Conservation (phyloP, 2,329 filamentous ascomycete species). For the Sporothrix mexicana region DNA sequence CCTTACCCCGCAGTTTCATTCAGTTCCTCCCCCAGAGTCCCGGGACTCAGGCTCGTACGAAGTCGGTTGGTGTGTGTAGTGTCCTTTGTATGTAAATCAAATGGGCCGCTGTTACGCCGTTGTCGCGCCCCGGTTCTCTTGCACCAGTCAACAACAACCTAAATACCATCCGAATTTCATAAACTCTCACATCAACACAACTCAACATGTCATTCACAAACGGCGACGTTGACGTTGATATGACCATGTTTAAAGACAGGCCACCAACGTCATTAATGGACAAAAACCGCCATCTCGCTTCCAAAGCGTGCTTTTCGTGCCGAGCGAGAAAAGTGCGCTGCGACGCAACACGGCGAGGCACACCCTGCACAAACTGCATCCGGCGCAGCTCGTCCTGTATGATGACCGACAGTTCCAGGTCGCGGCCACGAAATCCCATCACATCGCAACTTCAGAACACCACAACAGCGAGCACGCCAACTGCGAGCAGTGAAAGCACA, state of each 20-base stretch:
- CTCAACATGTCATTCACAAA: background rate
- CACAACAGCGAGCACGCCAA: background rate
- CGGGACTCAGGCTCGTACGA: no score
- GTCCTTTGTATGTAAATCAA: no score
- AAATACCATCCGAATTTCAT: no score
- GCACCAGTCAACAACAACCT: background rate
- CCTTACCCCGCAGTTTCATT: conserved; percentile 2
- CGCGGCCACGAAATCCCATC: no score
- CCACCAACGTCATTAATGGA: background rate
- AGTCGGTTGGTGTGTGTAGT: no score
- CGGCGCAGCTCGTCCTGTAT: background rate
- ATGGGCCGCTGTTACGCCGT: no score
- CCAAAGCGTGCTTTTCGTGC: background rate
- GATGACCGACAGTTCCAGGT: background rate
- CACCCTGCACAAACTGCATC: conserved; percentile 3
- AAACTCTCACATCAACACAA: background rate
- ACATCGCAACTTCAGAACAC: no score
- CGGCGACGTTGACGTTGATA: background rate
- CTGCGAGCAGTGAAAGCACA: background rate
- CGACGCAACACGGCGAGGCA: background rate
- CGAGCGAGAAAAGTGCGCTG: background rate
- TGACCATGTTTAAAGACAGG: background rate
- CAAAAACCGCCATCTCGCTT: background rate
- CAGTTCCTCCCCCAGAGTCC: no score
- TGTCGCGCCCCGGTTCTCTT: background rate